Evolutionary conservation across 306 rosid species (phyloP).

Genomic region (Oemleria cerasiformis): DNA sequence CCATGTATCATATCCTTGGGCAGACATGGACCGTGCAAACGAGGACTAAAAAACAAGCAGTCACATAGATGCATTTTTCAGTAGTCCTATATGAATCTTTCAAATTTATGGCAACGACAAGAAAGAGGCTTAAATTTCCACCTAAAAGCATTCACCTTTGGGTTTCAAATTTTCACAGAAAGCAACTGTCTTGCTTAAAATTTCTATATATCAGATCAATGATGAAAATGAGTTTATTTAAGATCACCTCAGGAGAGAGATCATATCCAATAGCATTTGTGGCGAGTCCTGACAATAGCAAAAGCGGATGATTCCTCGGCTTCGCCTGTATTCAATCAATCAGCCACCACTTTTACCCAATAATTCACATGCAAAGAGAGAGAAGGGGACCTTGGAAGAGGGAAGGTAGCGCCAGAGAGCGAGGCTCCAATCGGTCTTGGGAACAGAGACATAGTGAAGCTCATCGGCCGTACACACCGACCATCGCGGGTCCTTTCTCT

Average conservation of each 20-base stretch:
- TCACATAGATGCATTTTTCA: conserved; percentile 11
- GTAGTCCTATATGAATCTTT: not conserved
- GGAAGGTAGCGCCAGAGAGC: conserved; percentile 96
- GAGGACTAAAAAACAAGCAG: conserved; percentile 53
- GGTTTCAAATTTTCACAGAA: not conserved
- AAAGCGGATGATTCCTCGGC: conserved; percentile 76
- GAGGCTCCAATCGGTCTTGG: conserved; percentile 80
- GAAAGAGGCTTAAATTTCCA: not conserved
- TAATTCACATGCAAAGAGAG: not conserved
- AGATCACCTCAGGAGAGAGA: conserved; percentile 74
- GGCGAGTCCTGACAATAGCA: conserved; percentile 78
- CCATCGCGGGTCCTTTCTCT: conserved; percentile 23
- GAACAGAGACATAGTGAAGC: conserved; percentile 66
- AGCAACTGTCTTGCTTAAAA: too few relatives aligned
- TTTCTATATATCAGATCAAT: not conserved
- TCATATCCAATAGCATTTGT: conserved; percentile 89
- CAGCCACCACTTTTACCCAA: not conserved
- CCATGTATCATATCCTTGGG: conserved; percentile 91
- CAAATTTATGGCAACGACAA: not conserved
- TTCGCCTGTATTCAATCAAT: conserved; percentile 40
- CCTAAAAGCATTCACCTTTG: not conserved
- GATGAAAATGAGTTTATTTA: not conserved
- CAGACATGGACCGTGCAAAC: conserved; percentile 80
- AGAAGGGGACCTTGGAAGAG: conserved; percentile 46
- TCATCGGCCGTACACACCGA: conserved; percentile 78